phyloP scores from a whole-genome alignment of 805 yeast genomes.

The Candida maris region DNA sequence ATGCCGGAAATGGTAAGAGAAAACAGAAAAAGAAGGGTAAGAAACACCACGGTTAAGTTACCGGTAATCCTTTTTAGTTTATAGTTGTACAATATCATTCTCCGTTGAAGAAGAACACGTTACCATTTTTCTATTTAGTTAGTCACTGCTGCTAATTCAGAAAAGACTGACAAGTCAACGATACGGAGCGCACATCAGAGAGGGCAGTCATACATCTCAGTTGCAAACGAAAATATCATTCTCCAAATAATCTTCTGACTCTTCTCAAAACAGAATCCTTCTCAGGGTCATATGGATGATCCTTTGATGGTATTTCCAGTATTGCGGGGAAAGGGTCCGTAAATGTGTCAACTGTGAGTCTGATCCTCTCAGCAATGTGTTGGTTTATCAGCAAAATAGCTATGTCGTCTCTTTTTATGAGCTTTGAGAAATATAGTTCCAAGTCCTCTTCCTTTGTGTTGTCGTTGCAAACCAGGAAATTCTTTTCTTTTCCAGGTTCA shows the following conservation, averaged over 20 bases:
- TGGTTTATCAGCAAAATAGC: slow-evolving; percentile 93
- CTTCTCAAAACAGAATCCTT: slow-evolving; percentile 93
- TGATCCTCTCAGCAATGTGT: slow-evolving; percentile 86
- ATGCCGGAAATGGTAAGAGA: slow-evolving; percentile 24
- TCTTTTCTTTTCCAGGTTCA: slow-evolving; percentile 64
- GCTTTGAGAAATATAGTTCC: slow-evolving; percentile 68
- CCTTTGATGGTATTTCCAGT: slow-evolving; percentile 95
- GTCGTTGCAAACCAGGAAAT: slow-evolving; percentile 75
- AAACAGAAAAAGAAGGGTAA: slow-evolving; percentile 35
- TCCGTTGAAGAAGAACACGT: too few species aligned
- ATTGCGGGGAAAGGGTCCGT: slow-evolving; percentile 94
- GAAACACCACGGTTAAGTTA: slow-evolving; percentile 20
- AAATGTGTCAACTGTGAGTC: slow-evolving; percentile 76
- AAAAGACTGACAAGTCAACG: too few species aligned
- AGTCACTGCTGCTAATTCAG: too few species aligned
- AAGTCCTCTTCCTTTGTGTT: slow-evolving; percentile 76
- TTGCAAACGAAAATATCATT: too few species aligned
- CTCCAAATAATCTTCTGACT: slow-evolving; percentile 94
- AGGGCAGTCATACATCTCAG: neutral
- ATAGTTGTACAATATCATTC: neutral
- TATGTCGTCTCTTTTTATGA: slow-evolving; percentile 81
- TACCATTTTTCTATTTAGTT: too few species aligned
- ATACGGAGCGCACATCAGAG: too few species aligned
- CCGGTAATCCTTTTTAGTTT: neutral
- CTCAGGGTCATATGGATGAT: slow-evolving; percentile 98